phyloP scores from a whole-genome alignment of 2,329 filamentous ascomycete species.

The Claviceps spartinae region DNA sequence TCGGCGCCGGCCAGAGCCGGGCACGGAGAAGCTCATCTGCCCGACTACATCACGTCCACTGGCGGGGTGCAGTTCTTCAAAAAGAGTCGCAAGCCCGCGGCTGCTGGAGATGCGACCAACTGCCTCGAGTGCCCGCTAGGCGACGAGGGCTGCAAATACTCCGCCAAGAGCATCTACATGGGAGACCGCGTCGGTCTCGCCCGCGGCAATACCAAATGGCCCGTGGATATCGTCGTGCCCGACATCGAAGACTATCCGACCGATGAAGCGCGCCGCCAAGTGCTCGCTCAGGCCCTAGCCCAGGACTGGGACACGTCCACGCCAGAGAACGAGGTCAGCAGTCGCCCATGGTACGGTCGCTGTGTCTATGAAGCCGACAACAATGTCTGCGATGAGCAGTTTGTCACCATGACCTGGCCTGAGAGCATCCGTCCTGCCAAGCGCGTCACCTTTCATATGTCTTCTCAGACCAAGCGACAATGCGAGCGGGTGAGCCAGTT shows the following conservation, averaged over 20 bases:
- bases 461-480: conserved; percentile 74
- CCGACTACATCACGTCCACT: conserved; percentile 58
- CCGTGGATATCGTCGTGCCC: conserved; percentile 75
- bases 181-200: conserved; percentile 49
- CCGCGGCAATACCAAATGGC: conserved; percentile 61
- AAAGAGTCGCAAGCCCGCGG: conserved; percentile 57
- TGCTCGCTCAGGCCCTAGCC: conserved; percentile 28
- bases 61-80: conserved; percentile 71
- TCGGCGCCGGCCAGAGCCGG: conserved; percentile 49
- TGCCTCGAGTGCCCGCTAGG: conserved; percentile 60
- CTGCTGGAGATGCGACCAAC: conserved; percentile 68
- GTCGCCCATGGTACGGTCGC: conserved; percentile 71
- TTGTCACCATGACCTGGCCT: conserved; percentile 78
- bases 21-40: conserved; percentile 50
- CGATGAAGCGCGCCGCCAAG: conserved; percentile 23
- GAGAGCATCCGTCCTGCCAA: conserved; percentile 58
- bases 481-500: conserved; percentile 76
- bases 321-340: conserved; percentile 31
- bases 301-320: conserved; percentile 41
- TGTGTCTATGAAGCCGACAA: conserved; percentile 93
- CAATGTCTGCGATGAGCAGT: conserved; percentile 84
- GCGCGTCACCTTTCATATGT: conserved; percentile 86
- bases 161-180: conserved; percentile 70
- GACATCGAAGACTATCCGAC: conserved; percentile 71
- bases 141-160: conserved; percentile 68